phyloP scores from a whole-genome alignment of 768 basidiomycete species.

The Hericium rajendrae region DNA sequence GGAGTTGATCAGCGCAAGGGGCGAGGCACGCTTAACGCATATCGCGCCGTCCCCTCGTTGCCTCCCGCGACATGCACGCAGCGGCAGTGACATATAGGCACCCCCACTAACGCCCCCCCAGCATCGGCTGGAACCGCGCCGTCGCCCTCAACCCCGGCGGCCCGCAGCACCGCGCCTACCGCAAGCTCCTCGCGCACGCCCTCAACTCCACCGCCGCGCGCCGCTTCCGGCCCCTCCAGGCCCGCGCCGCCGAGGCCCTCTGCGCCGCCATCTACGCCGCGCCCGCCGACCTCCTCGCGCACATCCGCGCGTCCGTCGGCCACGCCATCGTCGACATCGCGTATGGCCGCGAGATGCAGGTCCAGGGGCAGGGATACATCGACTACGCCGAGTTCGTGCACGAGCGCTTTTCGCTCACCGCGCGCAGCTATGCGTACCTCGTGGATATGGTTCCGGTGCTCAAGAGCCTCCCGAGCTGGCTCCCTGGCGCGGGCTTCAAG shows the following conservation, averaged over 20 bases:
- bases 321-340: background rate
- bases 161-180: slow-evolving; percentile 11
- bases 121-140: slow-evolving; percentile 10
- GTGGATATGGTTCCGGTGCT: slow-evolving; percentile 16
- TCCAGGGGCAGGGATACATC: background rate
- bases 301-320: slow-evolving; percentile 3
- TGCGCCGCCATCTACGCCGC: slow-evolving; percentile 8
- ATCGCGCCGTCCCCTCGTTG: background rate
- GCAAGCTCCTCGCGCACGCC: slow-evolving; percentile 10
- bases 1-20: too few relatives aligned
- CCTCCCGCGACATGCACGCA: too few relatives aligned
- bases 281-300: slow-evolving; percentile 9
- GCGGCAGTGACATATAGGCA: background rate
- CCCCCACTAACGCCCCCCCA: background rate
- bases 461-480: slow-evolving; percentile 11
- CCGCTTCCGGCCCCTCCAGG: slow-evolving; percentile 11
- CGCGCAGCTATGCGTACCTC: slow-evolving; percentile 3
- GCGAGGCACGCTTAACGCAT: too few relatives aligned
- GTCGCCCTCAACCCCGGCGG: slow-evolving; percentile 14
- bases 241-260: slow-evolving; percentile 8
- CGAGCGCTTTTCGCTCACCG: background rate
- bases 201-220: slow-evolving; percentile 9
- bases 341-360: background rate
- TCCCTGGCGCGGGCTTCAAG: slow-evolving; percentile 15
- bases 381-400: background rate